A percentile compares a stretch with the other conserved stretches of the same genome.
phyloP scores from a whole-genome alignment of 495 filamentous ascomycete genomes.

The Cercophora samala region DNA sequence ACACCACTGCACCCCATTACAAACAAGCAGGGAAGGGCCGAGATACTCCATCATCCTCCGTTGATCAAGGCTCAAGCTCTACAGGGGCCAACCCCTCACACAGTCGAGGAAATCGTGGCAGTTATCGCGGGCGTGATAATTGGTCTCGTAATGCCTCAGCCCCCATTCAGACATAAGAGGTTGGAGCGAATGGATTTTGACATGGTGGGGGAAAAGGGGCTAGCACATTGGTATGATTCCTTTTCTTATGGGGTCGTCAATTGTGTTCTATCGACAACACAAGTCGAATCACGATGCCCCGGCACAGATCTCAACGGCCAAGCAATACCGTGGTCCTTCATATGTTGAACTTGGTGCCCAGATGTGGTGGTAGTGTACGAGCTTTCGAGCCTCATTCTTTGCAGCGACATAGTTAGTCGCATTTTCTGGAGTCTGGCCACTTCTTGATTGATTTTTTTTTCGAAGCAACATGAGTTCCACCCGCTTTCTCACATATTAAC shows the following conservation, averaged over 20 bases:
- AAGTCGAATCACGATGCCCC: not conserved
- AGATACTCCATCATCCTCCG: slow-evolving; percentile 22
- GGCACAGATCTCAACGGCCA: not conserved
- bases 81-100: slow-evolving; percentile 16
- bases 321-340: not conserved
- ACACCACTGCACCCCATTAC: slow-evolving; percentile 24
- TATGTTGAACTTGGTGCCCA: slow-evolving; percentile 14
- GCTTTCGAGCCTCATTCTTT: slow-evolving; percentile 14
- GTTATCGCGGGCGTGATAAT: slow-evolving; percentile 31
- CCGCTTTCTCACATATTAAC: not conserved
- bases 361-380: slow-evolving; percentile 21
- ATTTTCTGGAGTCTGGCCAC: slow-evolving; percentile 1
- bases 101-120: slow-evolving; percentile 24
- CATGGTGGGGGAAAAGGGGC: not conserved
- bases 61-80: slow-evolving; percentile 24
- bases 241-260: slow-evolving; percentile 1
- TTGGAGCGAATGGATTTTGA: not conserved
- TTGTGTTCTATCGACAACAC: not conserved
- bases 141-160: slow-evolving; percentile 30
- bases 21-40: slow-evolving; percentile 21
- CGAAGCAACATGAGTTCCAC: not conserved
- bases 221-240: not conserved
- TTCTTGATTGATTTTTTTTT: slow-evolving; percentile 12
- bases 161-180: slow-evolving; percentile 29
- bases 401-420: slow-evolving; percentile 14